A percentile compares a stretch with the other conserved stretches of the same genome.
Conservation (phyloP, 1,284 basidiomycete genomes). For the Schizophyllum commune region DNA sequence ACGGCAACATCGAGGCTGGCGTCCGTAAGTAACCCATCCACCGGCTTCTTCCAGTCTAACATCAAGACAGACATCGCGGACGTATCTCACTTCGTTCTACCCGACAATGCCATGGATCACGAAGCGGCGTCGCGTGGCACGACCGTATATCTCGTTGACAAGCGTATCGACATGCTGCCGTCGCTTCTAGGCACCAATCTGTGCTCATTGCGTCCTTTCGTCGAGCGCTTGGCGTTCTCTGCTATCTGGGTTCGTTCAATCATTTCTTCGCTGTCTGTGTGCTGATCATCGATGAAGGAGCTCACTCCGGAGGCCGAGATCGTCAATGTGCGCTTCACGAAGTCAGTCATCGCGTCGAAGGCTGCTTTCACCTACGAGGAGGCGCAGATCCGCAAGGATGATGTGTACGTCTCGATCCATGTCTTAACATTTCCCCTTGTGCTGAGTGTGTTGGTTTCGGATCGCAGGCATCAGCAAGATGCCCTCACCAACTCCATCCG, state of each 20-base stretch:
- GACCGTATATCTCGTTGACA: constrained; percentile 98
- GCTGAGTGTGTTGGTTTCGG: not conserved
- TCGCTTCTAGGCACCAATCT: constrained; percentile 92
- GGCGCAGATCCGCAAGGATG: constrained; percentile 91
- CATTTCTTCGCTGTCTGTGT: not conserved
- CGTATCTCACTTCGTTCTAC: constrained; percentile 92
- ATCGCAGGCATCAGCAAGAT: constrained; percentile 63
- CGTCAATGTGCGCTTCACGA: constrained; percentile 86
- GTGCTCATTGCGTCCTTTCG: constrained; percentile 88
- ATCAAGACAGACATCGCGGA: constrained; percentile 99
- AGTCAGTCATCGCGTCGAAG: constrained; percentile 96
- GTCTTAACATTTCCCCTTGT: constrained; percentile 20
- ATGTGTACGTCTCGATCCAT: constrained; percentile 64
- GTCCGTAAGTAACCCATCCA: constrained; percentile 69
- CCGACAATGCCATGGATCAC: constrained; percentile 94
- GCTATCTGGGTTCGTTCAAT: constrained; percentile 76
- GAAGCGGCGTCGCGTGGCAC: constrained; percentile 96
- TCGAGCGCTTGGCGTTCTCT: constrained; percentile 94
- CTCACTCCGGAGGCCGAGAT: constrained; percentile 82
- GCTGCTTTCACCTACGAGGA: constrained; percentile 97
- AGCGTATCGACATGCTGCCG: constrained; percentile 98
- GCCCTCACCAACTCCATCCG: constrained; percentile 85
- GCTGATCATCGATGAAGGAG: constrained; percentile 46
- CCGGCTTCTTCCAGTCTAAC: not conserved
- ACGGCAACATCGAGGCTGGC: constrained; percentile 95